Conservation (phyloP, 352 stramenopile genomes). For the Globisporangium orthogonon region DNA sequence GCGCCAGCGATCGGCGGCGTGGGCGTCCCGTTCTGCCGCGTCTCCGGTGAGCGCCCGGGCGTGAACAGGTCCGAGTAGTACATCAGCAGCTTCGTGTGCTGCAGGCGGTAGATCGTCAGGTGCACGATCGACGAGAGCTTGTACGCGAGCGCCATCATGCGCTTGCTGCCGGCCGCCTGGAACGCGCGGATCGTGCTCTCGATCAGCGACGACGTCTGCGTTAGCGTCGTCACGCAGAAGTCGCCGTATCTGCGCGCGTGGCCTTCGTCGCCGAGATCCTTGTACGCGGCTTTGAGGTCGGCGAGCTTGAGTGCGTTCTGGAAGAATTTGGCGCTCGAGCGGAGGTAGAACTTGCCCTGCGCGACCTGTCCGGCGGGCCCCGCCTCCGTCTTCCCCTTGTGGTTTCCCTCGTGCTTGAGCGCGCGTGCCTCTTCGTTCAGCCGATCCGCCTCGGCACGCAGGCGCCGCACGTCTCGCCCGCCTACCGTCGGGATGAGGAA, state of each 20-base stretch:
- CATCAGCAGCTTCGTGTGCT: conserved; percentile 73
- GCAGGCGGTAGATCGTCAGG: conserved; percentile 73
- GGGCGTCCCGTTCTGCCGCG: conserved; percentile 48
- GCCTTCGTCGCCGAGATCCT: conserved; percentile 54
- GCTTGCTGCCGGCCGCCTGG: conserved; percentile 46
- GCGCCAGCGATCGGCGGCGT: conserved; percentile 59
- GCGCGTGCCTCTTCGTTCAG: conserved; percentile 62
- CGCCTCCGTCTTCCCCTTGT: conserved; percentile 33
- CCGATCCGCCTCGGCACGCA: conserved; percentile 39
- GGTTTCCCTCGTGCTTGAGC: conserved; percentile 83
- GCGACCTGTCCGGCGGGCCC: conserved; percentile 40
- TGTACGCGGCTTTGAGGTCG: conserved; percentile 77
- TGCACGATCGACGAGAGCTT: conserved; percentile 78
- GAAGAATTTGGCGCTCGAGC: conserved; percentile 78
- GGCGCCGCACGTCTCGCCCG: conserved; percentile 39
- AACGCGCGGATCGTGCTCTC: conserved; percentile 71
- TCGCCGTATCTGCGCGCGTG: conserved; percentile 58
- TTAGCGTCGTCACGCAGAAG: conserved; percentile 59
- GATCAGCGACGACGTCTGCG: conserved; percentile 73
- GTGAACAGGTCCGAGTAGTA: conserved; percentile 80
- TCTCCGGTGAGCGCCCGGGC: conserved; percentile 68
- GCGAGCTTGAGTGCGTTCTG: conserved; percentile 73
- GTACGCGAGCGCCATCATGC: conserved; percentile 72
- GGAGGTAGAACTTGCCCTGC: conserved; percentile 70
- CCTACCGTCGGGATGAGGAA: conserved; percentile 44